Base-by-base conservation (phyloP, 2,329 filamentous ascomycete genomes). In the Xylaria sp. region DNA sequence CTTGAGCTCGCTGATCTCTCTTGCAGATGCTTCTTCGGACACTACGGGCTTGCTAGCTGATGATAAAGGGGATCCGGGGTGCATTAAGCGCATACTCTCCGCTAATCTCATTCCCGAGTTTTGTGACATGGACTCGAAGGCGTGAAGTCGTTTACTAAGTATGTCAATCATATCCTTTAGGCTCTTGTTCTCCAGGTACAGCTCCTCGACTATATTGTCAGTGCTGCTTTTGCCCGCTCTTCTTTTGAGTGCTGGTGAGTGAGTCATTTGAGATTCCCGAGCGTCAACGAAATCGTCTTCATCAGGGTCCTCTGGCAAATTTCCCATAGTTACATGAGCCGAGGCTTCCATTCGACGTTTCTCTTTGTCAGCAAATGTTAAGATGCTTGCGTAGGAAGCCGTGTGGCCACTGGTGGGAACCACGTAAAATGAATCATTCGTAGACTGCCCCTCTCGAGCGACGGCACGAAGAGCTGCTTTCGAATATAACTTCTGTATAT, bases 251-350 rank as follows among this genome's bases (percentile, higher is more conserved):
- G 75, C 75, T 5, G 80, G 75, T 35, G 80, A 76, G 65, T 83
- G 62, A 69, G 76, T 57, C 67, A 79, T 74, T 69, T 81, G 80
- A 5, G 85, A 89, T 77, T 94, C 92, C 55, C 85, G 83, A 0
- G 93, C 94, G 74, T 97, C 93, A 19, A 96, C 92, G 75, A 97
- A 97, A 72, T 94, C 91, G 59, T 96, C 92, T 29, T 93, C 89
- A 31, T 86, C 87, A 29, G 90, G 85, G n/a, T 88, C 85, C 2
- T 84, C 79, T 61, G 81, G 80, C 38, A 75, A 10, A 31, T 60
- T 64, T 21, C 78, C 70, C 35, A 69, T 65, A 11, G 68, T 69
- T 37, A 71, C 70, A 59, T 84, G 80, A 7, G 79, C 70, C 2
- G 83, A 84, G 6, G 83, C 82, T 23, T 80, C 84, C 52, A 85